Conservation (phyloP, 306 rosid species). For the Datisca glomerata region DNA sequence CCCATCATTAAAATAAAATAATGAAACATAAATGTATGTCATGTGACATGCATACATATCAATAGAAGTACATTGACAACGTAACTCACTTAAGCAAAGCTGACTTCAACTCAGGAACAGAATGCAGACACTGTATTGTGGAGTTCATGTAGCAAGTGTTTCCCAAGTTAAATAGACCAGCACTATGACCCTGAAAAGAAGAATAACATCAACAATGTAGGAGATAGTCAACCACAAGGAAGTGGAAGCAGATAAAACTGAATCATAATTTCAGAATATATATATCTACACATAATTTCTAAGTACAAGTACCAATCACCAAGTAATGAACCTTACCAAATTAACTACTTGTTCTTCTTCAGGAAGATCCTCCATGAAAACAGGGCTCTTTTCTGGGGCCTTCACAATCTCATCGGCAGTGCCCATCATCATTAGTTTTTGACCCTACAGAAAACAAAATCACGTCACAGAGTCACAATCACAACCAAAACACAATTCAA, state of each 20-base stretch:
- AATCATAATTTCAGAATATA: neutral
- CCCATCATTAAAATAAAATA: no score
- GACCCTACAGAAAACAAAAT: slow-evolving; percentile 52
- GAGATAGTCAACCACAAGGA: slow-evolving; percentile 2
- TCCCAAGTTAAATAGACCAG: slow-evolving; percentile 95
- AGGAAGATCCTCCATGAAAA: slow-evolving; percentile 95
- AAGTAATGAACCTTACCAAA: slow-evolving; percentile 37
- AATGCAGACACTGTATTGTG: slow-evolving; percentile 94
- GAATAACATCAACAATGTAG: slow-evolving; percentile 4
- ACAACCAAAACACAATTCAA: no score
- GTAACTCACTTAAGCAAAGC: slow-evolving; percentile 66
- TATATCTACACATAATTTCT: neutral
- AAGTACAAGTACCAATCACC: slow-evolving; percentile 3
- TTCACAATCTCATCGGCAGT: slow-evolving; percentile 88
- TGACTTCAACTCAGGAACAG: slow-evolving; percentile 95
- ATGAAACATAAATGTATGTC: slow-evolving; percentile 3
- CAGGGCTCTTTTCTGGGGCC: slow-evolving; percentile 87
- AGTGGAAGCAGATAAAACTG: neutral
- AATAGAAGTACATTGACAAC: slow-evolving; percentile 5
- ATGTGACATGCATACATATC: slow-evolving; percentile 13
- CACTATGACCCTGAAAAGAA: slow-evolving; percentile 65
- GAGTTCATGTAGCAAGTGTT: slow-evolving; percentile 98
- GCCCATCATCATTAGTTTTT: slow-evolving; percentile 99
- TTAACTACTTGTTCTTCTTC: slow-evolving; percentile 85
- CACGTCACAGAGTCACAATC: neutral